Base-by-base conservation (phyloP, 2,329 filamentous ascomycete genomes). In the Drechslerella stenobrocha region DNA sequence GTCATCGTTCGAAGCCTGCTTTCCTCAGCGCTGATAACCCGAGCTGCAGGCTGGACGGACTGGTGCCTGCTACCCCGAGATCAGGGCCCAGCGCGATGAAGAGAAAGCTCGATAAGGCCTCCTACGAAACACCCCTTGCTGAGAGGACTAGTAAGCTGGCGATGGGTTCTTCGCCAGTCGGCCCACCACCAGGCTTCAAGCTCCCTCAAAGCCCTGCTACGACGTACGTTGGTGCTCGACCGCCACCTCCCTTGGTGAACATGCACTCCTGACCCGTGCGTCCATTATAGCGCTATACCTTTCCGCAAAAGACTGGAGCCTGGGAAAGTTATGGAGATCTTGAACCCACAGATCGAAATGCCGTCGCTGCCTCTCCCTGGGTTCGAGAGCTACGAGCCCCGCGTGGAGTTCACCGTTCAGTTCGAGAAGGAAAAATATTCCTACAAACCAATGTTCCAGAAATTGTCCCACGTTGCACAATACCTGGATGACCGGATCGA, bases 401-500 rank as follows among this genome's bases (percentile, higher is more conserved):
- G 93, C 51, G 85, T 97, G 75, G 91, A 88, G 75, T 81, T 96
- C 18, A 22, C 32, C 24, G 15, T 44, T 11, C 15, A 26, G 2
- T 91, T 87, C 3, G 88, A 90, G 1, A 88, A 89, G 74, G 90
- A 91, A 75, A 96, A 96, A 75, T 87, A 96, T 72, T 84, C 81
- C 0, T 98, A 97, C 77, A 93, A 91, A 75, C 89, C 90, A 1
- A 86, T 97, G 81, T 87, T 89, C 1, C 96, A 97, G 90, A 95
- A 96, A 74, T 81, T 93, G 4, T 91, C 89, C 3, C 91, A 96
- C 75, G 86, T 90, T 0, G 95, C 92, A 2, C 91, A 96, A 76
- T 89, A 96, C 44, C 82, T 97, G 5, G 93, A 98, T 77, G 92
- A 97, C 77, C 83, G 90, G 72, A 96, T 98, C 78, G 90, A 97